Evolutionary conservation across 225 moss, liverwort and hornwort species (phyloP), one percentile per base, ranked within the genome.

Genomic region (Pleurozium schreberi): DNA sequence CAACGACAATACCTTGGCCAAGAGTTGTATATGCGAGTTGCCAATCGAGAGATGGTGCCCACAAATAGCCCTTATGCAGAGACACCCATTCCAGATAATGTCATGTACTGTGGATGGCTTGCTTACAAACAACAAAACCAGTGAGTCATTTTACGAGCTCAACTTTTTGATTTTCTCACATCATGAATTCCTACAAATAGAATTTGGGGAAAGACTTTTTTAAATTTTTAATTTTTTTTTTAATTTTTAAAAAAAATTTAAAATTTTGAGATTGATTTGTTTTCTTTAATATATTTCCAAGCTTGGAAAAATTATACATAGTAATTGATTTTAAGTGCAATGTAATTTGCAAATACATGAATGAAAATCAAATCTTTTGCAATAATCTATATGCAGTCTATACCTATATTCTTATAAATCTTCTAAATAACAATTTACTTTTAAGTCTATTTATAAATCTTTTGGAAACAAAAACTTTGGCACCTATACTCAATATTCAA

Each of bases 1-100:
- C 95, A 95, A 69, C 89, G 93, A 43, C 92, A 91, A 52, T 95
- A 92, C 38, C 63, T 95, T 2, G 95, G 95, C 34, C 95, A 95
- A 79, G 93, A 95, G 22, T 77, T 95, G 33, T 95, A 95, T 43
- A 53, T 93, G 4, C 89, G 90, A 8, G 91, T 94, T 80, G 88
- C 77, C 10, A 91, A 92, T 71, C 93, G 90, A 0, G 84, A 90
- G 36, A 42, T 49, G 34, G 14, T 88, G 34, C 85, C 88, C 12
- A 3, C 23, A 22, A 90, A 84, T 3, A 94, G 88, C 27, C 81
- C 90, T 12, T 93, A 89, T 20, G 87, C 86, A 0, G 94, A 94
- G 70, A 90, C 88, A 2, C 28, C 80, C 16, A 71, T 89, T 18
- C 94, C 94, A 2, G 12, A 91, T 15, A 94, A 94, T 71, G 80